A percentile compares a stretch with the other conserved stretches of the same genome.
Evolutionary conservation across 2,329 filamentous ascomycete species (phyloP).

Genomic region (Colletotrichum endophyticum): DNA sequence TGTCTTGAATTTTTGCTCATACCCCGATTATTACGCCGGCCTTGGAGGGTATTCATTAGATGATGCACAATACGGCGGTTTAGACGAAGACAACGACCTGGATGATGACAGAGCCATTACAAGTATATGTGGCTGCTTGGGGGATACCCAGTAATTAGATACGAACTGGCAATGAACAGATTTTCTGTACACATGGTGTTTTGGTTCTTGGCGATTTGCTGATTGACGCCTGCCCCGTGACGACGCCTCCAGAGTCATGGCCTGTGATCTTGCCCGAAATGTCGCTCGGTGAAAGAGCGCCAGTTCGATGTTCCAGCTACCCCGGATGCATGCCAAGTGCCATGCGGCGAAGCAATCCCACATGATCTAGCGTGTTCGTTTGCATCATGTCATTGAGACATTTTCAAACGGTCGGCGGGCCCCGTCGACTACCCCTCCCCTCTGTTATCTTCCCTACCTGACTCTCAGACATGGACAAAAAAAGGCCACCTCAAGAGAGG

Average conservation of each 20-base stretch:
- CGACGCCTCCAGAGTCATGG: neutral
- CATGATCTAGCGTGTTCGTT: slow-evolving; percentile 5
- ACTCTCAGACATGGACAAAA: neutral
- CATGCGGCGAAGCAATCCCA: neutral
- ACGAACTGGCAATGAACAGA: slow-evolving; percentile 5
- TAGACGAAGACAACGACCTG: slow-evolving; percentile 21
- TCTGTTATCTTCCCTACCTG: neutral
- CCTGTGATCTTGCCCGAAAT: neutral
- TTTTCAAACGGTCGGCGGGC: slow-evolving; percentile 6
- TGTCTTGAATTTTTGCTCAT: slow-evolving; percentile 19
- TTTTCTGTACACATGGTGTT: neutral
- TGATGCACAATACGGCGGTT: slow-evolving; percentile 17
- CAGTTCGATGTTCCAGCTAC: neutral
- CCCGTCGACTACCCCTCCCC: neutral
- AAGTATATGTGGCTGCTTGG: neutral
- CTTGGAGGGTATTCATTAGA: neutral
- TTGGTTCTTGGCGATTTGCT: neutral
- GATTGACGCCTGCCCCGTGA: neutral
- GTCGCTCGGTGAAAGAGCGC: neutral
- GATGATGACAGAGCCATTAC: slow-evolving; percentile 19
- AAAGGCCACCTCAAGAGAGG: neutral
- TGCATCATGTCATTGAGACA: slow-evolving; percentile 16
- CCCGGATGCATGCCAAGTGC: neutral
- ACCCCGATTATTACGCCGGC: slow-evolving; percentile 16
- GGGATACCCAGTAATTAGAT: slow-evolving; percentile 19